Conservation (phyloP, 2,329 filamentous ascomycete genomes). For the Amauroascus niger region DNA sequence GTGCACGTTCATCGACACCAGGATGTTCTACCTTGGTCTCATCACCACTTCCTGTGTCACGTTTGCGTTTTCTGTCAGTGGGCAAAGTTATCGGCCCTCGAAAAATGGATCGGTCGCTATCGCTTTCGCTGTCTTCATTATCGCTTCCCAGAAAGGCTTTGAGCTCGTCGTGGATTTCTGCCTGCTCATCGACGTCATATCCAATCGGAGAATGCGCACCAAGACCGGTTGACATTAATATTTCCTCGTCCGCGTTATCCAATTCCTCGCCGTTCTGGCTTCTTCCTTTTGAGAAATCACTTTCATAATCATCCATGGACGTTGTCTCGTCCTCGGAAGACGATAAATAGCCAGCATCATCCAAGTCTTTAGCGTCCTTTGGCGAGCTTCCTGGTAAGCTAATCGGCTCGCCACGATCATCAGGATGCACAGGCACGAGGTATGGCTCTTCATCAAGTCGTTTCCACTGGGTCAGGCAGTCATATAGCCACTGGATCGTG, state of each 20-base stretch:
- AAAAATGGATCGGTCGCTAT: conserved; percentile 36
- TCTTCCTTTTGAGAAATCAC: conserved; percentile 30
- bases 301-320: conserved; percentile 24
- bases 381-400: conserved; percentile 23
- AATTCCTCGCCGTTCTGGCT: conserved; percentile 31
- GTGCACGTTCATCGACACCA: conserved; percentile 30
- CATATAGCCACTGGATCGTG: conserved; percentile 77
- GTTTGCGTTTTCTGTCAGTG: conserved; percentile 32
- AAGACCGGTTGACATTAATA: conserved; percentile 43
- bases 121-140: conserved; percentile 29
- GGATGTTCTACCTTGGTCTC: conserved; percentile 27
- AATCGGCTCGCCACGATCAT: conserved; percentile 46
- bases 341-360: conserved; percentile 13
- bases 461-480: conserved; percentile 75
- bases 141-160: conserved; percentile 54
- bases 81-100: conserved; percentile 22
- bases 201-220: conserved; percentile 44
- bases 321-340: conserved; percentile 21
- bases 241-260: conserved; percentile 37
- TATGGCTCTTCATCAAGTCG: conserved; percentile 70
- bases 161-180: conserved; percentile 59
- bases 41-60: conserved; percentile 23
- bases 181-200: conserved; percentile 55
- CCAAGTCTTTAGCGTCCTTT: conserved; percentile 16
- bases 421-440: conserved; percentile 63